Evolutionary conservation across 225 moss, liverwort and hornwort species (phyloP).

Genomic region (Pleurozium schreberi): DNA sequence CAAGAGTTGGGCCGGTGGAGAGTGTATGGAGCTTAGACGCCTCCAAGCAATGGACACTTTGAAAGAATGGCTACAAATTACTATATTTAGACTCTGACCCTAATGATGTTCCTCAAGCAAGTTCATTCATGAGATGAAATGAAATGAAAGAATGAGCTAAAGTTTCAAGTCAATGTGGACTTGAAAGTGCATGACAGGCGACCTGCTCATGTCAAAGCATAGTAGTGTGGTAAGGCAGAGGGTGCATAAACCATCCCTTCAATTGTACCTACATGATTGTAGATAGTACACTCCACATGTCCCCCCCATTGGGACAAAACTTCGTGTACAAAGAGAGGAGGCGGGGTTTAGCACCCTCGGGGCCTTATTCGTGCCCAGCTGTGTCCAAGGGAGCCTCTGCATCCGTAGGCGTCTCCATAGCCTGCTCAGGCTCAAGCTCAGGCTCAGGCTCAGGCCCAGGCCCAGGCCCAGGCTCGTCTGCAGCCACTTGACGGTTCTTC

Average conservation of each 20-base stretch:
- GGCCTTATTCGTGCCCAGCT: constrained; percentile 12
- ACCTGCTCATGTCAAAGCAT: not conserved
- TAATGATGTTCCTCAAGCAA: not conserved
- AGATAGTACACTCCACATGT: not conserved
- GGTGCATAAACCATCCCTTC: not conserved
- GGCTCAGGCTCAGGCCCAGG: not conserved
- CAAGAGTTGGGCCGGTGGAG: no score
- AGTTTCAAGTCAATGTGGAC: not conserved
- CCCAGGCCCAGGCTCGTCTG: not conserved
- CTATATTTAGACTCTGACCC: no score
- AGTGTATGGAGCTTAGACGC: no score
- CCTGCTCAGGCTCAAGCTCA: not conserved
- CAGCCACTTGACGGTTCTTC: not conserved
- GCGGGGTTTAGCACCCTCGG: not conserved
- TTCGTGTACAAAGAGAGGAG: not conserved
- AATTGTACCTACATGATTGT: not conserved
- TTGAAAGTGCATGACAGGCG: not conserved
- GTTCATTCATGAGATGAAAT: not conserved
- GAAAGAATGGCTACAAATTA: not conserved
- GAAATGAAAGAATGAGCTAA: not conserved
- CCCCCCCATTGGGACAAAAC: not conserved
- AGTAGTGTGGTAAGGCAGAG: not conserved
- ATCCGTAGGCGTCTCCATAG: not conserved
- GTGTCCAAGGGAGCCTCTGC: constrained; percentile 6
- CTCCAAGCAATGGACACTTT: not conserved